These are phyloP conservation scores for Tuber magnatum DNA, from an alignment of 495 filamentous ascomycete genomes.

Conservation along the genomic window DNA sequence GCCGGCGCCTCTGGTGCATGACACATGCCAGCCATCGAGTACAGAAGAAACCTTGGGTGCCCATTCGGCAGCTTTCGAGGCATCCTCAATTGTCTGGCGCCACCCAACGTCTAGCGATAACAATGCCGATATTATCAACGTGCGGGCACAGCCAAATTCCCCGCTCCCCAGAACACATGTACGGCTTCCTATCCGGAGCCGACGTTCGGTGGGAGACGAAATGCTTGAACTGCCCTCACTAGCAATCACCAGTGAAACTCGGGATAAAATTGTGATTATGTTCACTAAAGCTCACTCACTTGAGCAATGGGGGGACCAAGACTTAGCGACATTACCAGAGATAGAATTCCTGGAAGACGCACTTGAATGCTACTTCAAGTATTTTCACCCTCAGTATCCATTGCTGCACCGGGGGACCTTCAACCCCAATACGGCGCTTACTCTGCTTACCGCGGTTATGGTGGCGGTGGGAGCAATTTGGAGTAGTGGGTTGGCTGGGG, in stretches of 20 bases:
- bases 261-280: slow-evolving; percentile 1
- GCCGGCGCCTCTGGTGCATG: neutral
- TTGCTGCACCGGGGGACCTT: slow-evolving; percentile 1
- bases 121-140: neutral
- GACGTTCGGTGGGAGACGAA: neutral
- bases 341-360: neutral
- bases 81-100: neutral
- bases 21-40: neutral
- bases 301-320: neutral
- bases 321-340: neutral
- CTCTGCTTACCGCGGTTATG: slow-evolving; percentile 1
- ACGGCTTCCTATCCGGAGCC: neutral
- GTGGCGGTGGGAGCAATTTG: neutral
- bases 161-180: neutral
- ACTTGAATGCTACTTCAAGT: slow-evolving; percentile 6
- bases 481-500: neutral
- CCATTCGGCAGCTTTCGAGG: neutral
- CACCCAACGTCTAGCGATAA: neutral
- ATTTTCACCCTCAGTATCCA: slow-evolving; percentile 1
- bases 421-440: neutral
- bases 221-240: neutral
- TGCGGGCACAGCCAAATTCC: neutral
- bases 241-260: neutral
- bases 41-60: neutral
- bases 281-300: neutral